Evolutionary conservation across 768 basidiomycete genomes (phyloP).

Genomic region (Suillus bovinus): DNA sequence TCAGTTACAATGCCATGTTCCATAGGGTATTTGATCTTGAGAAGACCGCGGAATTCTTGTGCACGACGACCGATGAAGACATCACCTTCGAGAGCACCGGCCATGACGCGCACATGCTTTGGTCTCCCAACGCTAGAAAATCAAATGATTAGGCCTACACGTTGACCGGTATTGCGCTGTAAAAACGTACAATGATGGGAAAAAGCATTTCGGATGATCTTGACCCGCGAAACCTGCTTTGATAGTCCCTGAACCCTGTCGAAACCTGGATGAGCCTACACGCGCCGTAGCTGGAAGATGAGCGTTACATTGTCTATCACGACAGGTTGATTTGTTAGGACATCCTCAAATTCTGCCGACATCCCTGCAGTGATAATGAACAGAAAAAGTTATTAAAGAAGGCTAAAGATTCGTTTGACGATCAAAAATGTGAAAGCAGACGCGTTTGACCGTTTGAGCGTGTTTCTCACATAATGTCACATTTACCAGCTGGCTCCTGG

Average conservation of each 20-base stretch:
- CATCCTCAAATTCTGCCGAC: constrained; percentile 89
- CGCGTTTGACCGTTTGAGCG: constrained; percentile 7
- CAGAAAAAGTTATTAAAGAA: constrained; percentile 6
- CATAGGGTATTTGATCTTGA: constrained; percentile 99
- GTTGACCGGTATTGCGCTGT: constrained; percentile 32
- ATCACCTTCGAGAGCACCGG: constrained; percentile 94
- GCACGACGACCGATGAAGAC: constrained; percentile 94
- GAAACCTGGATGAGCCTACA: constrained; percentile 25
- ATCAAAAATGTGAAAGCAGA: constrained; percentile 1
- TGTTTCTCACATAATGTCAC: constrained; percentile 7
- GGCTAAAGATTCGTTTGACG: neutral
- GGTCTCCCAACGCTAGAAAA: constrained; percentile 83
- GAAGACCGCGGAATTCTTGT: constrained; percentile 91
- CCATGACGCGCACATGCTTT: constrained; percentile 98
- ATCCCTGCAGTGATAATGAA: constrained; percentile 38
- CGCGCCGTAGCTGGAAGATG: constrained; percentile 18
- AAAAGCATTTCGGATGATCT: constrained; percentile 99
- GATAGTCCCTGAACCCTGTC: constrained; percentile 96
- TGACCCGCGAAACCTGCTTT: constrained; percentile 99
- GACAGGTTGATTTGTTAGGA: constrained; percentile 97
- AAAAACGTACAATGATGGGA: constrained; percentile 91
- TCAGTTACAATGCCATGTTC: constrained; percentile 98
- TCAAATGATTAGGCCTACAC: constrained; percentile 22
- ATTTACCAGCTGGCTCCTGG: neutral
- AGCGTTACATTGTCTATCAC: constrained; percentile 93